Conservation (phyloP, 2,329 filamentous ascomycete species). For the Ceratocystis destructans region DNA sequence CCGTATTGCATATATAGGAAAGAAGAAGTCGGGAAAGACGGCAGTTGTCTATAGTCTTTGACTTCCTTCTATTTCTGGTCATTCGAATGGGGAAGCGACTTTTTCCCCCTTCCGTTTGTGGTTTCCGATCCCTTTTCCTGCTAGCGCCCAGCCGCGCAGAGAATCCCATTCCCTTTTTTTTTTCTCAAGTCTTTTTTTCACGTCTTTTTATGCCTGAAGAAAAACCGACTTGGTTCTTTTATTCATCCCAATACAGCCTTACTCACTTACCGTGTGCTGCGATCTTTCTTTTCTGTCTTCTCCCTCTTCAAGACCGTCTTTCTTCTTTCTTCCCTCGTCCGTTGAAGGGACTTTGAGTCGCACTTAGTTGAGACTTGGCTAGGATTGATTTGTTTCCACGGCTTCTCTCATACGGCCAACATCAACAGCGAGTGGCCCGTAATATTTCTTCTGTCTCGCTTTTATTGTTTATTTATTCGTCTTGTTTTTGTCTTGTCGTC, state of each 20-base stretch:
- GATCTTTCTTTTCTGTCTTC: neutral
- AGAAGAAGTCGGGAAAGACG: neutral
- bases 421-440: neutral
- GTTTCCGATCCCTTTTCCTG: constrained; percentile 5
- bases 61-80: constrained; percentile 1
- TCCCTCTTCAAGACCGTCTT: neutral
- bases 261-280: neutral
- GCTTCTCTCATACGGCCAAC: neutral
- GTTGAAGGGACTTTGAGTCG: neutral
- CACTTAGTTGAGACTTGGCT: neutral
- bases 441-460: neutral
- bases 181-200: neutral
- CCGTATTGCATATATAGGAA: neutral
- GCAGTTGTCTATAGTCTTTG: neutral
- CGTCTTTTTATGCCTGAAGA: neutral
- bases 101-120: constrained; percentile 8
- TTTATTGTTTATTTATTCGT: neutral
- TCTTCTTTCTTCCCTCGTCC: neutral
- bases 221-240: neutral
- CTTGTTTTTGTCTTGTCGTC: neutral
- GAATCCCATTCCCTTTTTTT: neutral
- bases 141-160: neutral
- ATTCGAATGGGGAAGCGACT: neutral
- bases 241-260: constrained; percentile 20
- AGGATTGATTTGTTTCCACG: neutral